Conservation (phyloP, 2,329 filamentous ascomycete genomes). For the Aspergillus sp. region DNA sequence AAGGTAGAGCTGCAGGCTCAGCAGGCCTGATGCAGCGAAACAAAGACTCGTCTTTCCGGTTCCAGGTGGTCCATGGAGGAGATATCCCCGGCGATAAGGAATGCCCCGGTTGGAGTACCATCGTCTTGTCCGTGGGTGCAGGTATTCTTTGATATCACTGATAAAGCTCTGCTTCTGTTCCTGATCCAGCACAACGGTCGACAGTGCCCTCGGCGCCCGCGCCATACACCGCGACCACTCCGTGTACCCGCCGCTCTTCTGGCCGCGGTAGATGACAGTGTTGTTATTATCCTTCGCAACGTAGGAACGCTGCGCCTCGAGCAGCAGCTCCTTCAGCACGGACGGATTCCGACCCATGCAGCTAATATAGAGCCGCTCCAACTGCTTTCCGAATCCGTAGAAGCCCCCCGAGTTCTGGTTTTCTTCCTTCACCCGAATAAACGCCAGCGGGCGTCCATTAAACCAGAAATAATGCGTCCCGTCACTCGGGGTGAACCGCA, state of each 20-base stretch:
- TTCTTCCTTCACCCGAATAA: conserved; percentile 30
- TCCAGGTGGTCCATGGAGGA: conserved; percentile 77
- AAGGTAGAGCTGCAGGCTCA: conserved; percentile 71
- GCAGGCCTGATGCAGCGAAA: conserved; percentile 68
- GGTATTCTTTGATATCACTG: conserved; percentile 56
- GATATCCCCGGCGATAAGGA: conserved; percentile 79
- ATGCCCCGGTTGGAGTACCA: conserved; percentile 85
- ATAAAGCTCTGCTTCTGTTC: conserved; percentile 52
- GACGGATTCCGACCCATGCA: conserved; percentile 36
- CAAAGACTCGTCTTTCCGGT: conserved; percentile 76
- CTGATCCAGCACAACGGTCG: conserved; percentile 55
- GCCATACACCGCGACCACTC: conserved; percentile 40
- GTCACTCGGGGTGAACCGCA: conserved; percentile 64
- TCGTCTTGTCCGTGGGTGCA: conserved; percentile 53
- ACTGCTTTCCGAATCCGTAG: conserved; percentile 13
- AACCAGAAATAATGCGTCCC: conserved; percentile 71
- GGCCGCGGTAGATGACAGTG: conserved; percentile 41
- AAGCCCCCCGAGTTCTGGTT: conserved; percentile 3
- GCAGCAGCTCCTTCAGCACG: conserved; percentile 34
- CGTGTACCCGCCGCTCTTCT: conserved; percentile 22
- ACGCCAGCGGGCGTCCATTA: conserved; percentile 52
- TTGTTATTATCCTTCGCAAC: conserved; percentile 35
- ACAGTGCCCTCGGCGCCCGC: conserved; percentile 51
- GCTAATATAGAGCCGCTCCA: conserved; percentile 34
- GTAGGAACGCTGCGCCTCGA: conserved; percentile 37